Evolutionary conservation across 768 basidiomycete species (phyloP).

Genomic region (Pilatotrama ljubarskyi): DNA sequence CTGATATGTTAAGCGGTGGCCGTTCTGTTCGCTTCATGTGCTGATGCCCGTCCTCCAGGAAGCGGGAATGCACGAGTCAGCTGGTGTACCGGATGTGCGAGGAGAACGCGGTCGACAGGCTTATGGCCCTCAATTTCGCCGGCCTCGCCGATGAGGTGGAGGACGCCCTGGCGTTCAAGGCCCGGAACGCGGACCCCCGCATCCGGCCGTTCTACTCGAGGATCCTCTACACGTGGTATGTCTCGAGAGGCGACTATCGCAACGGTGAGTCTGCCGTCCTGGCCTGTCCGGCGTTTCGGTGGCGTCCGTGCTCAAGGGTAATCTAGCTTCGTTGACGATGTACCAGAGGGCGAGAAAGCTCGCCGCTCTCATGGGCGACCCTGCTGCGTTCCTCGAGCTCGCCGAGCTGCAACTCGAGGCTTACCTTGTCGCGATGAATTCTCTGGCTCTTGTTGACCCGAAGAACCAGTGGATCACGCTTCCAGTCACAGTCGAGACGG

Average conservation of each 20-base stretch:
- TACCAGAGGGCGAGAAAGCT: conserved; percentile 88
- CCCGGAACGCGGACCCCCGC: conserved; percentile 89
- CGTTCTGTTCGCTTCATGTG: background rate
- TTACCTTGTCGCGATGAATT: conserved; percentile 85
- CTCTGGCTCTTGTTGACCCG: conserved; percentile 77
- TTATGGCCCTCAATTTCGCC: conserved; percentile 83
- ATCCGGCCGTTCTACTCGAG: conserved; percentile 82
- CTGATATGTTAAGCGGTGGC: background rate
- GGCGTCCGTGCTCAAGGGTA: background rate
- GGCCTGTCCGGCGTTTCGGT: background rate
- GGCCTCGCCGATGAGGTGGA: conserved; percentile 88
- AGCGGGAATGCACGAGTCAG: conserved; percentile 77
- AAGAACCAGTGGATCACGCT: conserved; percentile 84
- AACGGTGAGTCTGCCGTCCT: conserved; percentile 62
- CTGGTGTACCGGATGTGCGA: conserved; percentile 94
- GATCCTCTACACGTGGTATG: conserved; percentile 94
- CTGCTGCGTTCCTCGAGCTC: conserved; percentile 45
- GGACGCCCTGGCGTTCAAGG: conserved; percentile 85
- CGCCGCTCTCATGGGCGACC: conserved; percentile 41
- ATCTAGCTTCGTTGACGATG: conserved; percentile 84
- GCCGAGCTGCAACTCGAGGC: conserved; percentile 77
- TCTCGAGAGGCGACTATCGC: conserved; percentile 83
- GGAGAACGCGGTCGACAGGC: conserved; percentile 71
- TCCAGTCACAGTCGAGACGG: conserved; percentile 48
- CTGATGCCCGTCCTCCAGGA: conserved; percentile 45